These are phyloP conservation scores for Yarrowia phangngaensis DNA, from an alignment of 805 yeast species.

Conservation along the genomic window DNA sequence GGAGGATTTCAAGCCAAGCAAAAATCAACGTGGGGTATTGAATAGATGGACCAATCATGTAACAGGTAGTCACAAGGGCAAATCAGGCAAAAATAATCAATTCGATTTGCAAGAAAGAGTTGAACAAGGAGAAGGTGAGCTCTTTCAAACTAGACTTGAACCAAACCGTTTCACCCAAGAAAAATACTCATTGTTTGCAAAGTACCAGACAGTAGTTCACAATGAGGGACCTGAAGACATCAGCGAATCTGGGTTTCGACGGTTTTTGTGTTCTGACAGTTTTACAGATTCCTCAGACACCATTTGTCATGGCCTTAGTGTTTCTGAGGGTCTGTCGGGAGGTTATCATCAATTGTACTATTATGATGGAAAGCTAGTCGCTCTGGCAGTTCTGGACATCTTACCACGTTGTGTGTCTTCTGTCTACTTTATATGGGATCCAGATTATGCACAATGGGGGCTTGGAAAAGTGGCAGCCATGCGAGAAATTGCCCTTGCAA, in stretches of 20 bases:
- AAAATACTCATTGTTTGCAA: slow-evolving; percentile 51
- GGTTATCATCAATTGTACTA: slow-evolving; percentile 80
- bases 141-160: slow-evolving; percentile 42
- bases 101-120: slow-evolving; percentile 42
- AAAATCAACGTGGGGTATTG: slow-evolving; percentile 63
- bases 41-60: slow-evolving; percentile 51
- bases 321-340: slow-evolving; percentile 41
- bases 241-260: slow-evolving; percentile 48
- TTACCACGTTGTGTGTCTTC: slow-evolving; percentile 68
- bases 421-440: slow-evolving; percentile 86
- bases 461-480: slow-evolving; percentile 76
- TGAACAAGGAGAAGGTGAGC: slow-evolving; percentile 41
- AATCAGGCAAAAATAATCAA: slow-evolving; percentile 29
- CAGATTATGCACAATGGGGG: slow-evolving; percentile 63
- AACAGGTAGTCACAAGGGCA: slow-evolving; percentile 28
- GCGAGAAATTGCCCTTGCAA: slow-evolving; percentile 58
- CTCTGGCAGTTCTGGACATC: slow-evolving; percentile 72
- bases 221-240: slow-evolving; percentile 49
- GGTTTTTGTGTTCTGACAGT: slow-evolving; percentile 60
- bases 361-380: slow-evolving; percentile 57
- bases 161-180: slow-evolving; percentile 51
- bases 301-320: background rate
- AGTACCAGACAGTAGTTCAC: slow-evolving; percentile 71
- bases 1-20: slow-evolving; percentile 47
- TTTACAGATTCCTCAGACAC: background rate